These are phyloP conservation scores for Echium plantagineum DNA, from an alignment of 257 asterid genomes.

Conservation along the genomic window DNA sequence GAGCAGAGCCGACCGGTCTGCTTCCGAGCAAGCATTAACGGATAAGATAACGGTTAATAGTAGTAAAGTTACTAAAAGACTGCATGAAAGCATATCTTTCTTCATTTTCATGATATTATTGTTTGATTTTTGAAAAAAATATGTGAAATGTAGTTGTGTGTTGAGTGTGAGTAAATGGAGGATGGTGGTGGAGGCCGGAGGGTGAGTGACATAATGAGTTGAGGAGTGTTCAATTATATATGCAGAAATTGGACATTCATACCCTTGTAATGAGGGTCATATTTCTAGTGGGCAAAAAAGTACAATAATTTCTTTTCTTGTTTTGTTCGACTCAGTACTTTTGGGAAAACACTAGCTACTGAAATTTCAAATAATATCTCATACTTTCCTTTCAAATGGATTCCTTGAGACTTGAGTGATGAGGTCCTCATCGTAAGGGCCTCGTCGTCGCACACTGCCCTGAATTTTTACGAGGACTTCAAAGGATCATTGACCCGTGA, in stretches of 20 bases:
- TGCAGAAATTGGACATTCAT: not conserved
- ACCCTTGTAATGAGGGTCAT: not conserved
- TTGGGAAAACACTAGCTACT: too few species aligned
- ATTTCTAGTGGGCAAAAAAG: too few species aligned
- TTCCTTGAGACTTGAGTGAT: too few species aligned
- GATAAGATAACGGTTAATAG: constrained; percentile 18
- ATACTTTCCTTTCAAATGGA: too few species aligned
- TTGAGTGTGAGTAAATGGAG: not conserved
- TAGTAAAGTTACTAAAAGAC: constrained; percentile 13
- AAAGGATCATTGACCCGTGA: too few species aligned
- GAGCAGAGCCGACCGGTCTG: constrained; percentile 59
- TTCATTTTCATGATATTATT: not conserved
- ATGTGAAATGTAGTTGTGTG: not conserved
- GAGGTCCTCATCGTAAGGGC: too few species aligned
- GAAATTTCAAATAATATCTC: too few species aligned
- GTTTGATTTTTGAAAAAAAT: too few species aligned
- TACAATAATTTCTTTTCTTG: too few species aligned
- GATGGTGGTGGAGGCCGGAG: not conserved
- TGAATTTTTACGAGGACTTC: too few species aligned
- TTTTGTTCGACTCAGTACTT: too few species aligned
- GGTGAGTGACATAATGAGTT: not conserved
- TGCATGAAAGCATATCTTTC: not conserved
- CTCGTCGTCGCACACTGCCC: too few species aligned
- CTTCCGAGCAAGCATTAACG: constrained; percentile 46
- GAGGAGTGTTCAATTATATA: not conserved